Conservation (phyloP, 305 asterid genomes). For the Ilex paraguariensis region DNA sequence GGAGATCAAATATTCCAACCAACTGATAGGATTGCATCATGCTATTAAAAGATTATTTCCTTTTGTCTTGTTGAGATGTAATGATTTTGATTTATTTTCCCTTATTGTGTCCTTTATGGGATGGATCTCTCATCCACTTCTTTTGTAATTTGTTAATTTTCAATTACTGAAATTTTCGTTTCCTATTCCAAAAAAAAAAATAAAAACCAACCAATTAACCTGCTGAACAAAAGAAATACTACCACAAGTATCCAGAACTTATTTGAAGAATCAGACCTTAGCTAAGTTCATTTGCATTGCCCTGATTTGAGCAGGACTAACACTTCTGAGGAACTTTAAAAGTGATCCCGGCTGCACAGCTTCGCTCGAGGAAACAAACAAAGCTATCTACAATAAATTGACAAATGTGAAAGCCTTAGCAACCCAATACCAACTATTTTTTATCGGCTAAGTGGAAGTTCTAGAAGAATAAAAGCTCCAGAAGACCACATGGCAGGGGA, state of each 20-base stretch:
- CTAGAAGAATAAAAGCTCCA: background rate
- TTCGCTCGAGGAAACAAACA: constrained; percentile 78
- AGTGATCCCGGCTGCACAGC: constrained; percentile 86
- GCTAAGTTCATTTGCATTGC: constrained; percentile 67
- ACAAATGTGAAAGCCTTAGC: background rate
- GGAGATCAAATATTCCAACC: too few species aligned
- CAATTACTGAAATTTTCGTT: background rate
- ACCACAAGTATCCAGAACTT: background rate
- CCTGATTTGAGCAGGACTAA: constrained; percentile 54
- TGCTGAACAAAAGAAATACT: background rate
- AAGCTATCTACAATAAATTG: constrained; percentile 64
- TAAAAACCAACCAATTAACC: background rate
- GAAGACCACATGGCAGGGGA: too few species aligned
- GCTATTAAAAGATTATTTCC: background rate
- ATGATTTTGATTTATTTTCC: too few species aligned
- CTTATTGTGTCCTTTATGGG: too few species aligned
- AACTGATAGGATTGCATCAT: too few species aligned
- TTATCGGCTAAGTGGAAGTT: background rate
- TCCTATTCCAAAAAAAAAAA: too few species aligned
- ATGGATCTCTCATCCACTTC: too few species aligned
- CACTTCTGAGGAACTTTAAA: constrained; percentile 52
- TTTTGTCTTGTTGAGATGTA: too few species aligned
- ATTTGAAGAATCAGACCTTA: constrained; percentile 46
- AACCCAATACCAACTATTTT: background rate
- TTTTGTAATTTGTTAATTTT: too few species aligned